These are phyloP conservation scores for Trichophyton simii DNA, from an alignment of 2,329 filamentous ascomycete genomes.

Conservation along the genomic window DNA sequence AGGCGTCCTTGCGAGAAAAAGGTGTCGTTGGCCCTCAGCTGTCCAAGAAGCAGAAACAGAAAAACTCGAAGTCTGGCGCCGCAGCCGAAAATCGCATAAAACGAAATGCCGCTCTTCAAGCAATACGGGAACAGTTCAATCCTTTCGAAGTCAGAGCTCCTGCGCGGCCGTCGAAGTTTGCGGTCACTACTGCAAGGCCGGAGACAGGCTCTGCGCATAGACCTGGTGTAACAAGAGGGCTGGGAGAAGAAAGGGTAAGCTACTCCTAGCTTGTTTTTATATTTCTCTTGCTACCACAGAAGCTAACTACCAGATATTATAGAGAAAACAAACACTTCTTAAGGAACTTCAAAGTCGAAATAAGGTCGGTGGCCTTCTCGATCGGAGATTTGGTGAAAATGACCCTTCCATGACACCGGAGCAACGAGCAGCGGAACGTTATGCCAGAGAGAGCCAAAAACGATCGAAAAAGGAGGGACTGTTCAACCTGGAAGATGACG, in stretches of 20 bases:
- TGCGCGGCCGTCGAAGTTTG: constrained; percentile 67
- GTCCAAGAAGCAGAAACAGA: constrained; percentile 87
- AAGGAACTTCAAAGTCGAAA: constrained; percentile 79
- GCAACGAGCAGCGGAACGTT: constrained; percentile 81
- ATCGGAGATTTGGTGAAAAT: constrained; percentile 90
- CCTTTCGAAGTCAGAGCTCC: constrained; percentile 88
- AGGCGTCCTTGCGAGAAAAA: constrained; percentile 76
- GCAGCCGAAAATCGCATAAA: constrained; percentile 63
- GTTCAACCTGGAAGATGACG: constrained; percentile 84
- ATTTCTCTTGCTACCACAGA: neutral
- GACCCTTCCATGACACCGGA: constrained; percentile 89
- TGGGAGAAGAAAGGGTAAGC: constrained; percentile 67
- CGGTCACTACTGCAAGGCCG: constrained; percentile 55
- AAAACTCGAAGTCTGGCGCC: constrained; percentile 53
- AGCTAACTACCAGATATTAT: constrained; percentile 7
- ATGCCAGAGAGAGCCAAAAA: constrained; percentile 73
- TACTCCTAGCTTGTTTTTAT: constrained; percentile 7
- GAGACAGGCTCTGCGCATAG: constrained; percentile 50
- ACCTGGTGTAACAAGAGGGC: constrained; percentile 71
- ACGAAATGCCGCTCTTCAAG: constrained; percentile 63
- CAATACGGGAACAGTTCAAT: constrained; percentile 92
- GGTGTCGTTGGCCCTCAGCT: constrained; percentile 84
- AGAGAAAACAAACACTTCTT: constrained; percentile 71
- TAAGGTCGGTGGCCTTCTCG: constrained; percentile 83
- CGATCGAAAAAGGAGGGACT: constrained; percentile 63